These are phyloP conservation scores for Paragyromitra xinjiangensis DNA, from an alignment of 495 filamentous ascomycete genomes.

Conservation along the genomic window DNA sequence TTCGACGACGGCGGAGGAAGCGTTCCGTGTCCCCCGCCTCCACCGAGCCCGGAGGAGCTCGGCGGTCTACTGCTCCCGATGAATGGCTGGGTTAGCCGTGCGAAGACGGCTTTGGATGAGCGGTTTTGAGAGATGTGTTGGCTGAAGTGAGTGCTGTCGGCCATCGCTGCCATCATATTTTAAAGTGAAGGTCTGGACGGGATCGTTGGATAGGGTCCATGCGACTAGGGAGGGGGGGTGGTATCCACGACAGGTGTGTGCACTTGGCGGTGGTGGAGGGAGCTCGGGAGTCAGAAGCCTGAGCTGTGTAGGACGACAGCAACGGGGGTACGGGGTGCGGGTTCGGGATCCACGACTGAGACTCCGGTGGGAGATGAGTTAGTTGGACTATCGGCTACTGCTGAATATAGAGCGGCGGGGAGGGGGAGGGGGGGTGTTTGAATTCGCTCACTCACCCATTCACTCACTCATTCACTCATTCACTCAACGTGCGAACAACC, in stretches of 20 bases:
- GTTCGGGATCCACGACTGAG: slow-evolving; percentile 13
- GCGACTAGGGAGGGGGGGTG: slow-evolving; percentile 28
- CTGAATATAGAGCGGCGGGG: background rate
- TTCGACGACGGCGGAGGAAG: background rate
- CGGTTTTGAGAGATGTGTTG: slow-evolving; percentile 36
- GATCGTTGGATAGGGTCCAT: slow-evolving; percentile 47
- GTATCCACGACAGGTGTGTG: slow-evolving; percentile 21
- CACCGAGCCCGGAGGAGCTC: slow-evolving; percentile 50
- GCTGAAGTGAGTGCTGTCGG: slow-evolving; percentile 34
- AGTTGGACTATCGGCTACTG: background rate
- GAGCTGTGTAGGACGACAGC: slow-evolving; percentile 10
- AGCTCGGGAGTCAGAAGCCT: background rate
- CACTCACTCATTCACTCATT: background rate
- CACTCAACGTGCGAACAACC: background rate
- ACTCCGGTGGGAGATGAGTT: background rate
- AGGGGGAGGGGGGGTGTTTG: background rate
- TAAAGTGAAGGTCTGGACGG: slow-evolving; percentile 32
- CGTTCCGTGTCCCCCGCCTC: slow-evolving; percentile 14
- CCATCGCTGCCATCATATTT: slow-evolving; percentile 46
- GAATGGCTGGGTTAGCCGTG: slow-evolving; percentile 54
- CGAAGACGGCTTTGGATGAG: slow-evolving; percentile 52
- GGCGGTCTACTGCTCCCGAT: slow-evolving; percentile 54
- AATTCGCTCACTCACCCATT: background rate
- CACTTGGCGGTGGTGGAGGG: background rate
- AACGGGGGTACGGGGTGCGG: background rate